Evolutionary conservation across 352 stramenopile genomes (phyloP).

Genomic region (Globisporangium radiosum): DNA sequence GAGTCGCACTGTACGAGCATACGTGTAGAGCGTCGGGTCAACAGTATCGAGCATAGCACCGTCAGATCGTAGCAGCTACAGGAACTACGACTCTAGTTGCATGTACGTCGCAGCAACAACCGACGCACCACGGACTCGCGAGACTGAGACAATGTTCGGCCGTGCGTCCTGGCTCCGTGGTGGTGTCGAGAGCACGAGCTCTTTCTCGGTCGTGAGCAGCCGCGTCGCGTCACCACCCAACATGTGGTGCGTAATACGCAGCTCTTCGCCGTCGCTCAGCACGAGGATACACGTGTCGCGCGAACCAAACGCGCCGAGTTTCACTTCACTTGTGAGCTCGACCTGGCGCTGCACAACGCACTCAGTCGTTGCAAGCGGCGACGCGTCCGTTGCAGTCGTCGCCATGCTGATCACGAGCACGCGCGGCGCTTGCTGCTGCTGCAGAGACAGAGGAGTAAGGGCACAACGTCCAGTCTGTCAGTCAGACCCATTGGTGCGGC

Average conservation of each 20-base stretch:
- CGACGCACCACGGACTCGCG: slow-evolving; percentile 46
- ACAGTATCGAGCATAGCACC: no score
- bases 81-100: no score
- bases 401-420: slow-evolving; percentile 62
- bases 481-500: no score
- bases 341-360: slow-evolving; percentile 60
- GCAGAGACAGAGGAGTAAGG: not conserved
- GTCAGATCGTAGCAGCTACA: no score
- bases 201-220: slow-evolving; percentile 39
- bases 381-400: slow-evolving; percentile 22
- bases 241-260: slow-evolving; percentile 47
- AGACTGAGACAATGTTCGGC: slow-evolving; percentile 47
- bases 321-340: slow-evolving; percentile 41
- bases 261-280: slow-evolving; percentile 67
- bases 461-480: not conserved
- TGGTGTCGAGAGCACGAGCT: slow-evolving; percentile 50
- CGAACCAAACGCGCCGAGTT: slow-evolving; percentile 40
- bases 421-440: slow-evolving; percentile 22
- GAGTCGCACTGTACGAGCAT: slow-evolving; percentile 34
- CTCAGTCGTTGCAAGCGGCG: slow-evolving; percentile 26
- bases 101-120: no score
- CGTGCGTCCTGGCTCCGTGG: slow-evolving; percentile 35
- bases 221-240: slow-evolving; percentile 30
- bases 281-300: slow-evolving; percentile 65
- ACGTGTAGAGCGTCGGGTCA: no score